Conservation (phyloP, 495 filamentous ascomycete genomes). For the Annulohypoxylon maeteangense region DNA sequence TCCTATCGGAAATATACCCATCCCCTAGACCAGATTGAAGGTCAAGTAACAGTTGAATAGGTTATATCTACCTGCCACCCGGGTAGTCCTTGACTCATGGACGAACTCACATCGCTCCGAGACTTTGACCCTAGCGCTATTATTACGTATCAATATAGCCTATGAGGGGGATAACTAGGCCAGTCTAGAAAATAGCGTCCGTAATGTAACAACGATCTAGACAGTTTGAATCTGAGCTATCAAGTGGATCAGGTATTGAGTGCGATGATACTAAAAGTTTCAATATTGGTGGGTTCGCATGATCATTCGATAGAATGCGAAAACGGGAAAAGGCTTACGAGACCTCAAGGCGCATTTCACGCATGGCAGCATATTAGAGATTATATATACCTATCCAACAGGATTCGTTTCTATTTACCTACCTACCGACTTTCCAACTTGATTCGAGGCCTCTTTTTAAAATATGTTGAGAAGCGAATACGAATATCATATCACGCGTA, state of each 20-base stretch:
- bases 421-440: neutral
- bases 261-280: slow-evolving; percentile 14
- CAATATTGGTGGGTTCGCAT: slow-evolving; percentile 27
- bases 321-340: slow-evolving; percentile 1
- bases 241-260: slow-evolving; percentile 25
- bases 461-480: neutral
- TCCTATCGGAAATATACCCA: neutral
- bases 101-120: slow-evolving; percentile 18
- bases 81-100: slow-evolving; percentile 9
- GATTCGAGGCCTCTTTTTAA: neutral
- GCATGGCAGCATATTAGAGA: slow-evolving; percentile 7
- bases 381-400: slow-evolving; percentile 19
- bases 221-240: slow-evolving; percentile 22
- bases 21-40: neutral
- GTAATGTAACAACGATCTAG: slow-evolving; percentile 16
- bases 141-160: slow-evolving; percentile 36
- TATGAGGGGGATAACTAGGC: slow-evolving; percentile 15
- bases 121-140: slow-evolving; percentile 27
- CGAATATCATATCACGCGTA: neutral
- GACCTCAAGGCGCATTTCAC: slow-evolving; percentile 8
- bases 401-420: neutral
- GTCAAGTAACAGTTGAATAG: slow-evolving; percentile 1
- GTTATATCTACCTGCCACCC: too few species aligned
- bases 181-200: slow-evolving; percentile 33
- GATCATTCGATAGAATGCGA: slow-evolving; percentile 11